Base-by-base conservation (phyloP, 1,284 basidiomycete genomes). In the Ceratobasidium sp. region DNA sequence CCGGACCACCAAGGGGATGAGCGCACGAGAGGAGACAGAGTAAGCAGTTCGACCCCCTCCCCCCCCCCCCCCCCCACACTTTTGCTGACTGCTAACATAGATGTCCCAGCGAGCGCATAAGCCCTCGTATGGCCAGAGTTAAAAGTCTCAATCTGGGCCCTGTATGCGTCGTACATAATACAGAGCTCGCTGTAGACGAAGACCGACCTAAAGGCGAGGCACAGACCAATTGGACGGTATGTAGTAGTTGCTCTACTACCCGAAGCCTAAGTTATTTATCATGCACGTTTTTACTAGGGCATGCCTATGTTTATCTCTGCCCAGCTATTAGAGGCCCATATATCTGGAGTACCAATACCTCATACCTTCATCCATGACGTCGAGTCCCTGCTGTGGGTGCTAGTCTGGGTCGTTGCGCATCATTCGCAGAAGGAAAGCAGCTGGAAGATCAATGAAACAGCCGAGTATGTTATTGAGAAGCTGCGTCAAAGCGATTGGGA, bases 151-250 rank as follows among this genome's bases (percentile, higher is more conserved):
- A 42, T 7, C 60, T 23, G 10, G 60, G 60, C 15, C 60, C 60
- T 39, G 28, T 39, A 13, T 63, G 60, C 60, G 60, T 63, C 60
- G 60, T 63, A 10, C 60, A 63, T 39, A 28, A 63, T 39, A 63
- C 60, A 10, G 60, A 63, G 33, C 39, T 63, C n/a, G 39, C 60
- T 15, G 60, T 63, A 6, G n/a, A 63, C 33, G 60, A 63, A n/a
- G 33, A 63, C 12, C 10, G 60, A 39, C 15, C 39, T 7, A 18
- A 63, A 26, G 33, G 26, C 7, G 60, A 63, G 23, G 60, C 39
- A 13, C 60, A 63, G 26, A 63, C 60, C n/a, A 28, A 63, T 39
- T 28, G 60, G 18, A 63, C 60, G 10, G 60, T 63, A 63, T 10
- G 60, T 26, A 33, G 33, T 33, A 33, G 33, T 33, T 33, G 33